Evolutionary conservation across 306 rosid genomes (phyloP).

Genomic region (Quillaja saponaria): DNA sequence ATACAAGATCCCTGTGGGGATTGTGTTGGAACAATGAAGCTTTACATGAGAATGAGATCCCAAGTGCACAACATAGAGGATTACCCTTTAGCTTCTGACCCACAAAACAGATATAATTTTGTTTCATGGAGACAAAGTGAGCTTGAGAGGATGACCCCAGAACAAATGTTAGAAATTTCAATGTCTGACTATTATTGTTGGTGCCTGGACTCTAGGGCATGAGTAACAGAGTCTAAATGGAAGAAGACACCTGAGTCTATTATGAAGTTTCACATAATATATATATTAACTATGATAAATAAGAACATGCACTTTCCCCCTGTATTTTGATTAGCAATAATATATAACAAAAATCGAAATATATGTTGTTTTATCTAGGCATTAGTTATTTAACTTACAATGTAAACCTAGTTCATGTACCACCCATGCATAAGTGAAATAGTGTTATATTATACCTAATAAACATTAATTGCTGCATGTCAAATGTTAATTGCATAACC

Average conservation of each 20-base stretch:
- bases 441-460: too few relatives aligned
- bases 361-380: too few relatives aligned
- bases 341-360: too few relatives aligned
- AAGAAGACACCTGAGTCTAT: background rate
- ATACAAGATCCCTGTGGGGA: constrained; percentile 86
- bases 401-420: too few relatives aligned
- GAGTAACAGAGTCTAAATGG: background rate
- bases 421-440: too few relatives aligned
- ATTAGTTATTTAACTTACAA: too few relatives aligned
- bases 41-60: constrained; percentile 76
- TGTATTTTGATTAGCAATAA: too few relatives aligned
- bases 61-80: constrained; percentile 64
- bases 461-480: too few relatives aligned
- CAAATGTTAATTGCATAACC: too few relatives aligned
- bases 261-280: too few relatives aligned
- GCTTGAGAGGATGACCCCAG: constrained; percentile 82
- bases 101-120: constrained; percentile 70
- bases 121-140: constrained; percentile 72
- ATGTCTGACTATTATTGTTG: constrained; percentile 94
- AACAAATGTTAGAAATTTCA: constrained; percentile 75
- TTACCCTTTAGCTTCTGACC: constrained; percentile 66
- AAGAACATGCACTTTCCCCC: too few relatives aligned
- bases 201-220: constrained; percentile 69
- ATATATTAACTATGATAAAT: too few relatives aligned
- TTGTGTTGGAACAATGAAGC: constrained; percentile 80